These are phyloP conservation scores for Solanum phureja DNA, from an alignment of 257 asterid genomes.

Conservation along the genomic window DNA sequence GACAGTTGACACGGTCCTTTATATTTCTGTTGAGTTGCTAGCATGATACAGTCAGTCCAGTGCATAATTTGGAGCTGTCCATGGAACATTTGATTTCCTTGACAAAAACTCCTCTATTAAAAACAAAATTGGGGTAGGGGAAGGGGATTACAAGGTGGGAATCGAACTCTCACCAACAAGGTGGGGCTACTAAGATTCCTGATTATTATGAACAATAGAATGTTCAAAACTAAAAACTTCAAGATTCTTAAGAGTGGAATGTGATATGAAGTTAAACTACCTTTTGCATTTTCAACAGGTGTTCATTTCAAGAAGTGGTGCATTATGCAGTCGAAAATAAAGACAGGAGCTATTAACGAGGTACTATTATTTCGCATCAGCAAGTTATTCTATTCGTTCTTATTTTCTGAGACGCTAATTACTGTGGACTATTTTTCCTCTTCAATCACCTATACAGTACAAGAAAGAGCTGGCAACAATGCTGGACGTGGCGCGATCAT, in stretches of 20 bases:
- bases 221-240: not conserved
- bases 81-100: not conserved
- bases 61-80: not conserved
- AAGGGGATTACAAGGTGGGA: no score
- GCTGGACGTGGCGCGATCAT: slow-evolving; percentile 63
- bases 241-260: not conserved
- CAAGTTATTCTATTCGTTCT: not conserved
- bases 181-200: no score
- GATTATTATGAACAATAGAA: not conserved
- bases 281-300: slow-evolving; percentile 30
- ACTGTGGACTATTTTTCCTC: not conserved
- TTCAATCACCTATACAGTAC: slow-evolving; percentile 35
- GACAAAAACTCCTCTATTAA: not conserved
- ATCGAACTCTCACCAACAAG: no score
- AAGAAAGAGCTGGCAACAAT: slow-evolving; percentile 65
- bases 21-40: not conserved
- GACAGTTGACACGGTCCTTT: not conserved
- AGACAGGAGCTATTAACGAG: slow-evolving; percentile 56
- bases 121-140: no score
- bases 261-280: not conserved
- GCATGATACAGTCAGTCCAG: not conserved
- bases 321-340: slow-evolving; percentile 77
- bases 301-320: slow-evolving; percentile 93
- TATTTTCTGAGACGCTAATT: not conserved
- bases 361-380: slow-evolving; percentile 25